Evolutionary conservation across 805 yeast genomes (phyloP).

Genomic region (Cyberlindnera veronae): DNA sequence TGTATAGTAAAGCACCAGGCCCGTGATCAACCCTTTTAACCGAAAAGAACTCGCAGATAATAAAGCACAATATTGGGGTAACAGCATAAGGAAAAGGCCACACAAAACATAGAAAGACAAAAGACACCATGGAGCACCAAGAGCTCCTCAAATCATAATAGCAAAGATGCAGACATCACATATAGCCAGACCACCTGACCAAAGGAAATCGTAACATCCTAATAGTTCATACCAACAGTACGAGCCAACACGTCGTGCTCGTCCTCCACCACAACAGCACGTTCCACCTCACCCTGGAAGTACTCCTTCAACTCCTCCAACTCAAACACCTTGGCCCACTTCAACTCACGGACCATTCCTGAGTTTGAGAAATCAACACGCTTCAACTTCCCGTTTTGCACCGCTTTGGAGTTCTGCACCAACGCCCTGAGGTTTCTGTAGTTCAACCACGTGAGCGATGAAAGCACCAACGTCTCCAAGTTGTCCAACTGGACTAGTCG

Average conservation of each 20-base stretch:
- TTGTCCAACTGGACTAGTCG: conserved; percentile 34
- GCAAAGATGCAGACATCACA: no score
- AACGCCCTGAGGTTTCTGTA: conserved; percentile 35
- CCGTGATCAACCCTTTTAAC: no score
- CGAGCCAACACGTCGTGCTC: conserved; percentile 11
- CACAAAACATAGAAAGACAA: no score
- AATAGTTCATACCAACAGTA: conserved; percentile 27
- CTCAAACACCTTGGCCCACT: conserved; percentile 37
- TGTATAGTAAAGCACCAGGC: no score
- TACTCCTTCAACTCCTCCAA: conserved; percentile 15
- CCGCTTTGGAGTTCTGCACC: conserved; percentile 18
- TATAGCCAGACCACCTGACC: no score
- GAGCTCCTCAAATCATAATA: no score
- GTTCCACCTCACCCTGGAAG: conserved; percentile 19
- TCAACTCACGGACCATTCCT: conserved; percentile 46
- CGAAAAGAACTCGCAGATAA: no score
- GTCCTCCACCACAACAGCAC: conserved; percentile 5
- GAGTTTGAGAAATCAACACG: conserved; percentile 41
- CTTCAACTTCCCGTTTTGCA: conserved; percentile 12
- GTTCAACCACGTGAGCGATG: conserved; percentile 47
- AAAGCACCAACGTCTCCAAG: conserved; percentile 33
- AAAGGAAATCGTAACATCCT: no score
- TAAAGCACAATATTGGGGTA: no score
- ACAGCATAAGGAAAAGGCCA: no score
- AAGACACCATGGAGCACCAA: no score